These are phyloP conservation scores for Monilinia fructigena DNA, from an alignment of 2,329 filamentous ascomycete genomes.

Conservation along the genomic window DNA sequence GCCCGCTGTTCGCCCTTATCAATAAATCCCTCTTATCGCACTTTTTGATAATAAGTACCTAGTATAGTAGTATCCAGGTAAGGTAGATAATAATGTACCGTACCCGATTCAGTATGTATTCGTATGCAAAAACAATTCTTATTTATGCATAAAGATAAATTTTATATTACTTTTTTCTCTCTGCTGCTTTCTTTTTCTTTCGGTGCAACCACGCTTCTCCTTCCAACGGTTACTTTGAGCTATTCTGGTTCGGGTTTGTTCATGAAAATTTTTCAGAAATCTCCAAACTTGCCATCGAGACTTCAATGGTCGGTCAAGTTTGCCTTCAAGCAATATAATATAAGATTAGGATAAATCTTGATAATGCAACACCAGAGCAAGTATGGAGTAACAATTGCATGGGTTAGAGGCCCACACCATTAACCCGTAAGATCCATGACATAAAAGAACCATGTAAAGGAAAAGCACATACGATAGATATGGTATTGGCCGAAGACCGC, in stretches of 20 bases:
- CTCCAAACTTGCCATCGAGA: neutral
- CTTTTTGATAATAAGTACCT: neutral
- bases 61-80: no score
- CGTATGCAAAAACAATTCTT: no score
- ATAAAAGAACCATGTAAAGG: slow-evolving; percentile 4
- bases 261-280: neutral
- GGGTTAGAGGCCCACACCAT: neutral
- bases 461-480: neutral
- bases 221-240: neutral
- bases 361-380: slow-evolving; percentile 5
- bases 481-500: slow-evolving; percentile 9
- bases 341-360: slow-evolving; percentile 1
- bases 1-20: neutral
- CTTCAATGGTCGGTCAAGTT: neutral
- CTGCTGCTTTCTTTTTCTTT: neutral
- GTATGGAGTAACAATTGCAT: neutral
- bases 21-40: neutral
- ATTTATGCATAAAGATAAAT: no score
- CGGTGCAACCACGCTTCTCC: neutral
- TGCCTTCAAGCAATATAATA: neutral
- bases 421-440: neutral
- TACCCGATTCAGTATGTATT: no score
- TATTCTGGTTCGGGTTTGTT: neutral
- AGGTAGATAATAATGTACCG: neutral
- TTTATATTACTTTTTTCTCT: neutral